These are phyloP conservation scores for Lathyrus sativus DNA, from an alignment of 306 rosid genomes.

Conservation along the genomic window DNA sequence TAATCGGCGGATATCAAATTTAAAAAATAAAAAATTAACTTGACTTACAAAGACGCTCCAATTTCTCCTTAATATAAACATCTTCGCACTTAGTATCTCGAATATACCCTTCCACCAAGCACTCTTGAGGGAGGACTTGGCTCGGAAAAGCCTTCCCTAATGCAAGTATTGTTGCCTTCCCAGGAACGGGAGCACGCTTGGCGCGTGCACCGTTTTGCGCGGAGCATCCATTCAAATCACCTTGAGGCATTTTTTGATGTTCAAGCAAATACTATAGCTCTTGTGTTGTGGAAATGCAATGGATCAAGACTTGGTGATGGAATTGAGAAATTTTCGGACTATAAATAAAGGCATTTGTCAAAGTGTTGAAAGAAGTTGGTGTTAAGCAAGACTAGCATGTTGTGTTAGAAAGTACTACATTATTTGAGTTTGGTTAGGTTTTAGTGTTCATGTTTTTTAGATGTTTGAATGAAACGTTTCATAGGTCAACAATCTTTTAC, in stretches of 20 bases:
- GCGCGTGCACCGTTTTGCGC: slow-evolving; percentile 23
- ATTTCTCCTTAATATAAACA: slow-evolving; percentile 68
- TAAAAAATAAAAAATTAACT: not conserved
- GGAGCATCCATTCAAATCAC: slow-evolving; percentile 41
- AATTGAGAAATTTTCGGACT: slow-evolving; percentile 11
- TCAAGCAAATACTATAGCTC: not conserved
- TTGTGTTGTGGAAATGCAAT: slow-evolving; percentile 13
- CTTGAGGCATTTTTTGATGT: slow-evolving; percentile 52
- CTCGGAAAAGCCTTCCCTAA: slow-evolving; percentile 88
- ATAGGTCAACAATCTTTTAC: slow-evolving; percentile 44
- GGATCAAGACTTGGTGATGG: slow-evolving; percentile 35
- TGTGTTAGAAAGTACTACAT: slow-evolving; percentile 36
- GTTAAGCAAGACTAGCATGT: slow-evolving; percentile 57
- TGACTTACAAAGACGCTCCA: slow-evolving; percentile 87
- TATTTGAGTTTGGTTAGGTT: slow-evolving; percentile 45
- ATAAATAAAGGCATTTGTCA: slow-evolving; percentile 45
- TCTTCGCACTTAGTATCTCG: slow-evolving; percentile 87
- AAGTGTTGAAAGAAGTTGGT: slow-evolving; percentile 68
- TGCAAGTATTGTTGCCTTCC: slow-evolving; percentile 86
- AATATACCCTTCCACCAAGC: slow-evolving; percentile 91
- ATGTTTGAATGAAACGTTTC: slow-evolving; percentile 44
- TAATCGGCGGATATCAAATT: too few species aligned
- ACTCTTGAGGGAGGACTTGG: slow-evolving; percentile 90
- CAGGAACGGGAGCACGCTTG: slow-evolving; percentile 58
- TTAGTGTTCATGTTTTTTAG: slow-evolving; percentile 47